Base-by-base conservation (phyloP, 2,329 filamentous ascomycete genomes). In the Phialocephala subalpina region DNA sequence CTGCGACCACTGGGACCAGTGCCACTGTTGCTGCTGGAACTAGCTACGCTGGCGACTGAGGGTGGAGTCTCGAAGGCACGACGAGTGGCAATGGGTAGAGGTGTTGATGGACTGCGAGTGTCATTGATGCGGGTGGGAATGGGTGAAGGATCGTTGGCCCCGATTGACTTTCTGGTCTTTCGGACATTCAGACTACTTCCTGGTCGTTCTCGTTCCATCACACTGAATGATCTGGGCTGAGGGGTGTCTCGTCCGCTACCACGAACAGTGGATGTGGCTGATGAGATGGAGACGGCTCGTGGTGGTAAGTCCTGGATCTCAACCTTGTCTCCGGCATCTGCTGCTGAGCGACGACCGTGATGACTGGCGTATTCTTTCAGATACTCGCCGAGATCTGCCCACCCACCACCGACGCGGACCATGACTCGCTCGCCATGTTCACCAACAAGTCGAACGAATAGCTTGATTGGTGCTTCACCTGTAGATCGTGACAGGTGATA, bases 391-490 rank as follows among this genome's bases (percentile, higher is more conserved):
- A 99, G 83, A 78, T 99, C 96, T 16, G 94, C 94, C 96, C 96
- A 99, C n/a, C 96, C 96, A 66, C 96, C 96, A 14, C 96, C 96
- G 14, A 99, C 95, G 40, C 96, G 92, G 8, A 99, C 96, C 96
- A 99, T 98, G 67, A 98, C 94, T 60, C 96, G 89, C 78, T 98
- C 94, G 18, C 92, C 93, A 64, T 89, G 86, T 77, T 97, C 94
- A 58, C 96, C 96, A 2, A 99, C 94, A 1, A 94, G 90, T 18
- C 96, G 91, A 60, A 99, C 94, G 74, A 97, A 97, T 5, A 99
- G 87, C 79, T 97, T 98, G 76, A 97, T 94, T 0, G 96, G 96
- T 14, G 93, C 88, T 70, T 96, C 90, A 64, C 92, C 92, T 40
- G 91, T 93, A 20, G 91, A 90, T 57, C 94, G 89, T 16, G 93